These are phyloP conservation scores for Halophytophthora batemanensis DNA, from an alignment of 352 stramenopile species.

Conservation along the genomic window DNA sequence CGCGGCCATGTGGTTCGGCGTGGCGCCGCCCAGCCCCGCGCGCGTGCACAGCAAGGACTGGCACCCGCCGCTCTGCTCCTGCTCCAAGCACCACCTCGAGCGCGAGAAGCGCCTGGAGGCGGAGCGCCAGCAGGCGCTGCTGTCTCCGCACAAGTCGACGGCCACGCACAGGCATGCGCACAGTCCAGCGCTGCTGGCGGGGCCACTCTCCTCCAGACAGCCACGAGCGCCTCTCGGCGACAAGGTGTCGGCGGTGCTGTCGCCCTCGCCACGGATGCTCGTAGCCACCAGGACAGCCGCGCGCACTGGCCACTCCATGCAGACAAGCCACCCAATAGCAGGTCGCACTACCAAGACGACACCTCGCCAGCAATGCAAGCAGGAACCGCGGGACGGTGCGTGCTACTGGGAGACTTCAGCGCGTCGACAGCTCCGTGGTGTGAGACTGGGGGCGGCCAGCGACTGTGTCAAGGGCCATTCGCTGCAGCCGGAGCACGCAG, in stretches of 20 bases:
- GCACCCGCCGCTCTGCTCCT: constrained; percentile 41
- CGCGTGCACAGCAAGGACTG: constrained; percentile 30
- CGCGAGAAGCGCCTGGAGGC: constrained; percentile 14
- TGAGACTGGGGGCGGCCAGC: constrained; percentile 4
- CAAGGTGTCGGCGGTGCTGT: constrained; percentile 5
- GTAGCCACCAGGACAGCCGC: constrained; percentile 3
- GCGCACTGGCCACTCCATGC: not conserved
- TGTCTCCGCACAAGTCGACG: constrained; percentile 8
- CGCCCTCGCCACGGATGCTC: constrained; percentile 7
- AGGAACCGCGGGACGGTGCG: too few species aligned
- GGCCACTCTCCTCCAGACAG: constrained; percentile 12
- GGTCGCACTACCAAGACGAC: too few species aligned
- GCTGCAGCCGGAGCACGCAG: constrained; percentile 11
- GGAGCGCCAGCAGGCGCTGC: constrained; percentile 6
- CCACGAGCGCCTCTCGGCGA: constrained; percentile 1
- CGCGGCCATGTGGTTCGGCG: constrained; percentile 58
- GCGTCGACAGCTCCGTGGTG: too few species aligned
- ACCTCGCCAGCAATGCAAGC: too few species aligned
- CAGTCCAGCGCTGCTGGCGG: not conserved
- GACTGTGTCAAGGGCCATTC: not conserved
- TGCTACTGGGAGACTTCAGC: too few species aligned
- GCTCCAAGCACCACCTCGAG: constrained; percentile 24
- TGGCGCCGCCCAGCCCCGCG: constrained; percentile 51
- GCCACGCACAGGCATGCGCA: too few species aligned
- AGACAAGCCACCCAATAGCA: not conserved